These are phyloP conservation scores for Lichtheimia ornata DNA, from an alignment of 371 early-diverging fungal species.

Conservation along the genomic window DNA sequence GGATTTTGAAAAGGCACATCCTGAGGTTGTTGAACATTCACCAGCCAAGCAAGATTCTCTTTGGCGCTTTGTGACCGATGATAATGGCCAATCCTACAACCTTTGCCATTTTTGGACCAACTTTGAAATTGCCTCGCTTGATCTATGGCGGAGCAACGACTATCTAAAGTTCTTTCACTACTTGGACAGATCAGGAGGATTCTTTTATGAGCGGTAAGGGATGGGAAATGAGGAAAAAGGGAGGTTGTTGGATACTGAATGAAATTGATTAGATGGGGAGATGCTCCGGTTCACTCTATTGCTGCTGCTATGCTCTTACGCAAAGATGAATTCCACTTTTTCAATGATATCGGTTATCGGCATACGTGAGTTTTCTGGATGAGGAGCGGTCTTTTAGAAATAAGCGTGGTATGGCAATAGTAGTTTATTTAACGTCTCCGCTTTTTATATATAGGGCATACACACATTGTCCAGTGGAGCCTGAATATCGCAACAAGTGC, in stretches of 20 bases:
- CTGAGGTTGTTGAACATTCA: conserved; percentile 32
- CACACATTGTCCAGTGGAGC: conserved; percentile 69
- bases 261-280: conserved; percentile 77
- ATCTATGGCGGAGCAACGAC: conserved; percentile 75
- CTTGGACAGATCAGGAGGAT: conserved; percentile 87
- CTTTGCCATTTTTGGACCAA: conserved; percentile 81
- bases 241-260: conserved; percentile 26
- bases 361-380: conserved; percentile 53
- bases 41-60: conserved; percentile 42
- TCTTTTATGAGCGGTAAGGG: conserved; percentile 83
- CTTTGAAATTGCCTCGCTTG: conserved; percentile 77
- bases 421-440: too few species aligned
- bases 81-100: conserved; percentile 50
- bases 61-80: conserved; percentile 39
- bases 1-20: conserved; percentile 49
- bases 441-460: conserved; percentile 64
- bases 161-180: conserved; percentile 81
- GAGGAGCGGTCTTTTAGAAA: too few species aligned
- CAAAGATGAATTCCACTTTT: conserved; percentile 85
- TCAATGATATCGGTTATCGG: conserved; percentile 80
- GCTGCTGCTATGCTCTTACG: conserved; percentile 83
- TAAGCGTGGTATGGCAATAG: too few species aligned
- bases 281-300: conserved; percentile 96
- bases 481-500: conserved; percentile 56
- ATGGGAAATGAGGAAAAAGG: conserved; percentile 24